Base-by-base conservation (phyloP, 192 early-diverging fungal species). In the Backusella mclennaniae region DNA sequence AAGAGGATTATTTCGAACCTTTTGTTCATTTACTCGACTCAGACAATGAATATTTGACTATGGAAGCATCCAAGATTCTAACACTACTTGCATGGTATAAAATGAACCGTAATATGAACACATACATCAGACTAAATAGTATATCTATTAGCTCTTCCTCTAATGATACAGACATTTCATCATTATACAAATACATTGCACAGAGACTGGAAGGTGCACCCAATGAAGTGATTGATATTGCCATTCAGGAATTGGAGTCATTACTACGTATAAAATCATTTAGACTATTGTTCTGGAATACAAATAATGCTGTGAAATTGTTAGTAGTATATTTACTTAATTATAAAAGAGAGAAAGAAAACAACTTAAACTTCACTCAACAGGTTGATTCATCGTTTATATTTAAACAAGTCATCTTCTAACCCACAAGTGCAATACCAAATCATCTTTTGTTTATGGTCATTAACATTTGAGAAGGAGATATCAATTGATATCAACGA, bases 371-470 rank as follows among this genome's bases (percentile, higher is more conserved):
- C 29, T 67, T n/a, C 2, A 33, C 33, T 33, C 3, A 17, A 14
- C 73, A 93, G 92, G 29, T 76, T 96, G 41, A 84, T 93, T 59
- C 82, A 89, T 56, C 78, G 92, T 35, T 73, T 70, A 14, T 70
- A 46, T 15, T 44, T 95, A 29, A 89, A 90, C 75, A 87, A 79
- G 19, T 80, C 83, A n/a, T 79, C 88, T 4, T 83, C 89, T 26
- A 89, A 85, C 15, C 92, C 96, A 41, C 98, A 99, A 86, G 95
- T 96, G 88, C 96, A 96, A 82, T 99, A 99, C 81, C 96, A 97
- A 33, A 33, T 33, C 33, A 33, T 33, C 33, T 33, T 33, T 33
- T 33, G 33, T 33, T 33, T 33, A 33, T 33, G 33, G 33, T 33
- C 33, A 33, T 33, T 33, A 33, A 33, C 33, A 33, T 33, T 33